Evolutionary conservation across 805 yeast genomes (phyloP), one percentile per base, ranked within the genome.

Genomic region (Candida railenensis): DNA sequence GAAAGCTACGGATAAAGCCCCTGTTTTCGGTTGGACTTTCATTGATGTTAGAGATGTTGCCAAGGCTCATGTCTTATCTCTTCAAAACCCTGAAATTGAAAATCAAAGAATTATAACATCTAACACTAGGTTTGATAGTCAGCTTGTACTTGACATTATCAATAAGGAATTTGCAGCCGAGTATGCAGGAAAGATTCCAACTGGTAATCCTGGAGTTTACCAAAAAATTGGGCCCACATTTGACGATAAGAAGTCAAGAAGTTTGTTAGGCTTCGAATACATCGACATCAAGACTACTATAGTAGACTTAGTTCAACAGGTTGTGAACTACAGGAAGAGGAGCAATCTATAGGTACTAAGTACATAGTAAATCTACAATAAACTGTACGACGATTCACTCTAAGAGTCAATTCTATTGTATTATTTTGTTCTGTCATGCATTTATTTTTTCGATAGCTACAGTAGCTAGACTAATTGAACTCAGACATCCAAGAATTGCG

Each of bases 211-310:
- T 12, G 42, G 42, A 5, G 42, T 39, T 15, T 46, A 53, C 1
- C 12, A 41, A 3, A 61, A 58, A 37, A 51, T 59, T 39, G 47
- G 50, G 38, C 48, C 59, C 44, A 55, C 46, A 34, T 51, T 67
- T 38, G 78, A 75, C 48, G 62, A 65, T 51, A 50, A 65, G 22
- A 66, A 66, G 43, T 68, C 78, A 8, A 62, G 52, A 22, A 53
- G 59, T 22, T 51, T 67, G 7, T 54, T 78, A 34, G 78, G 75
- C 1, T 62, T 72, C 4, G 15, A n/a, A 4, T 37, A 22, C 20
- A 22, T 22, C 34, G 14, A 12, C 32, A 8, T 39, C 33, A 33
- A 21, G 7, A n/a, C 15, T 4, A 41, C 44, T 4, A 33, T 41
- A 8, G 22, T 12, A 22, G 42, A 39, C 11, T n/a, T 28, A 16